Conservation (phyloP, 148 eudicot species). For the Rhododendron henanense region DNA sequence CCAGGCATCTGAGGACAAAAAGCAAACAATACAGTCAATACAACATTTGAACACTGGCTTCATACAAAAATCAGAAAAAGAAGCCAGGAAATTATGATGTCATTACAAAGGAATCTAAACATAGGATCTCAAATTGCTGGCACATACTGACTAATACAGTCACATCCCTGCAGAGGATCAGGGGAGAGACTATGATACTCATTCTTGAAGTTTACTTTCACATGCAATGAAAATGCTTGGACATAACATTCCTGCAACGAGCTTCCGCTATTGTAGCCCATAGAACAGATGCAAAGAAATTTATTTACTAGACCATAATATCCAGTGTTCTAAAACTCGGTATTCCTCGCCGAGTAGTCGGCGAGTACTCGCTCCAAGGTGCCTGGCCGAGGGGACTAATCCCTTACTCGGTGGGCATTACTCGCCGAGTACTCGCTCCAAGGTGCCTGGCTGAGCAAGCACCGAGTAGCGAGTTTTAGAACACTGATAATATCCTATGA, state of each 20-base stretch:
- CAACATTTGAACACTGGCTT: neutral
- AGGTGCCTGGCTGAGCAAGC: no score
- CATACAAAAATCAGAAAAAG: neutral
- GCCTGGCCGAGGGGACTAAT: no score
- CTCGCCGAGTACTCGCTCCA: no score
- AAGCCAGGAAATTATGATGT: neutral
- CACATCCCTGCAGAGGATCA: neutral
- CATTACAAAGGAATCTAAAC: neutral
- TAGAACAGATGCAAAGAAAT: neutral
- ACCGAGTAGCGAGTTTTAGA: no score
- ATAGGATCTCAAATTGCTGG: neutral
- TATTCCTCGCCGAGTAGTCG: no score
- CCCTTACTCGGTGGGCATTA: no score
- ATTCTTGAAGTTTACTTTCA: neutral
- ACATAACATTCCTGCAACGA: neutral
- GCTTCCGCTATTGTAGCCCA: neutral
- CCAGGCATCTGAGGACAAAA: conserved; percentile 18
- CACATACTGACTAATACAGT: neutral
- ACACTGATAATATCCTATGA: neutral
- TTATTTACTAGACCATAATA: neutral
- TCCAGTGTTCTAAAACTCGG: no score
- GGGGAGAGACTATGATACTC: neutral
- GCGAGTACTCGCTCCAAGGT: no score
- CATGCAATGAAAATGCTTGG: neutral
- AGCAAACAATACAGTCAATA: no score